Base-by-base conservation (phyloP, 495 filamentous ascomycete genomes). In the Aspergillus avenaceus region DNA sequence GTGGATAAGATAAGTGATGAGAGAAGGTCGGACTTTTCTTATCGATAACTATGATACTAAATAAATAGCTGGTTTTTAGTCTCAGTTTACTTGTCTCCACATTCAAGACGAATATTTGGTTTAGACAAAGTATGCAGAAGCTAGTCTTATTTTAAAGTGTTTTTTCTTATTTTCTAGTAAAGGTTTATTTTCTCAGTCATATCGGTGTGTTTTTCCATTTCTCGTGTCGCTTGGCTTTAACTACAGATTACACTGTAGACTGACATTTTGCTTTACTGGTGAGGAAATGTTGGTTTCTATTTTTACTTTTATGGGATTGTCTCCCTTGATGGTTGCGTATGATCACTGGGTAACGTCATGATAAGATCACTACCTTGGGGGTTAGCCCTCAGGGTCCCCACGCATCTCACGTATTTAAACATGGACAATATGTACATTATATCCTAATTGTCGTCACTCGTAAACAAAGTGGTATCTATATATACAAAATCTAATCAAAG, bases 401-500 rank as follows among this genome's bases (percentile, higher is more conserved):
- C 19, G n/a, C 9, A 14, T 23, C n/a, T 3, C 6, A 37, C 37
- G 13, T 45, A 53, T 11, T 14, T 49, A 22, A 5, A n/a, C 23
- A 28, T 11, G n/a, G 14, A 21, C 11, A 38, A 48, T n/a, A 41
- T 24, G 16, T 2, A 34, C 25, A 18, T 43, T 31, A 41, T 23
- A 38, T 45, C 24, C 37, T 32, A 21, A 32, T 14, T 45, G 38
- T 41, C 27, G 23, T 48, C 21, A 37, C 37, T 51, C 38, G 32
- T 50, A 23, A 42, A 47, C 32, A 19, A 44, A 48, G 19, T 26
- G 43, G 28, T 41, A 46, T 48, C 24, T 49, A 47, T 58, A 27
- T 41, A 38, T 47, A 47, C 37, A 32, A 31, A 12, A 29, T 57
- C 47, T 76, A 84, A 53, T 86, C 83, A 50, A 86, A 87, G 31